Conservation (phyloP, 495 filamentous ascomycete genomes). For the Acidiella bohemica region DNA sequence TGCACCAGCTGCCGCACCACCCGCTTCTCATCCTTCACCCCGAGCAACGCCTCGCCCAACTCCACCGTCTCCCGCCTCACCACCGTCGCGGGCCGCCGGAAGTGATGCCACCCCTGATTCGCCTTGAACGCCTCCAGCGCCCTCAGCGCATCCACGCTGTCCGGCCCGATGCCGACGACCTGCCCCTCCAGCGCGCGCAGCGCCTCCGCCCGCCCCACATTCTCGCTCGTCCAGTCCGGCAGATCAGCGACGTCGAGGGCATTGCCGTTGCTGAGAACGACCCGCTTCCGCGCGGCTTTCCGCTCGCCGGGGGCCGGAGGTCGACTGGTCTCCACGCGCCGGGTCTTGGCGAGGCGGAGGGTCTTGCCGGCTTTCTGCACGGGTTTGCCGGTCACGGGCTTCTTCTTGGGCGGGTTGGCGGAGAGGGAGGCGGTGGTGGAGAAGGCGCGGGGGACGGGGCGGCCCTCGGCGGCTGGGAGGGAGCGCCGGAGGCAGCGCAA, state of each 20-base stretch:
- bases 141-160: slow-evolving; percentile 62
- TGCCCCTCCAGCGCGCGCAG: slow-evolving; percentile 40
- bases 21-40: slow-evolving; percentile 38
- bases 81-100: slow-evolving; percentile 63
- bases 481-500: slow-evolving; percentile 12
- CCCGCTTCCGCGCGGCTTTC: slow-evolving; percentile 72
- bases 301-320: slow-evolving; percentile 62
- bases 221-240: slow-evolving; percentile 42
- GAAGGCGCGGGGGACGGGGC: slow-evolving; percentile 31
- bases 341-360: slow-evolving; percentile 12
- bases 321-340: slow-evolving; percentile 23
- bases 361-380: slow-evolving; percentile 2
- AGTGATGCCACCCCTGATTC: slow-evolving; percentile 79
- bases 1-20: slow-evolving; percentile 53
- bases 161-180: slow-evolving; percentile 55
- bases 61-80: slow-evolving; percentile 62
- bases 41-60: slow-evolving; percentile 47
- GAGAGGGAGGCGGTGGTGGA: slow-evolving; percentile 21
- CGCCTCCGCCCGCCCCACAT: slow-evolving; percentile 9
- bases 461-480: slow-evolving; percentile 11
- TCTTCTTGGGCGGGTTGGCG: slow-evolving; percentile 31
- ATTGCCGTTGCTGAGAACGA: slow-evolving; percentile 87
- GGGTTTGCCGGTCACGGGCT: slow-evolving; percentile 9
- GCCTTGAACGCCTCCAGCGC: slow-evolving; percentile 77
- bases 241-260: slow-evolving; percentile 61